Evolutionary conservation across 495 filamentous ascomycete genomes (phyloP).

Genomic region (Penicillium paradoxum): DNA sequence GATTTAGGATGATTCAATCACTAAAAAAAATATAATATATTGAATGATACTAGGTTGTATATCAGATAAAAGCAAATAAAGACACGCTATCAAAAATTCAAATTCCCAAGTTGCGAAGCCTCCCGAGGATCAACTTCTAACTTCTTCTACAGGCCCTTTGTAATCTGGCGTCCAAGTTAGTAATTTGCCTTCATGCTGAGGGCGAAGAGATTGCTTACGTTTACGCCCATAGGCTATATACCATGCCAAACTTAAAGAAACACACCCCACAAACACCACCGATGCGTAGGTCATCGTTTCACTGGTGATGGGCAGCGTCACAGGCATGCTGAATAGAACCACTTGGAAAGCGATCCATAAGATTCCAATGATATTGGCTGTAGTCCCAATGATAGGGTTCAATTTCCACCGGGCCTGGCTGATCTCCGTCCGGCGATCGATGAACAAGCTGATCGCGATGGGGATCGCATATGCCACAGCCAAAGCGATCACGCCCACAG

Average conservation of each 20-base stretch:
- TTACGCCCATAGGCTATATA: slow-evolving; percentile 55
- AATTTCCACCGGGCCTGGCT: slow-evolving; percentile 48
- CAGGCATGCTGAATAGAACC: slow-evolving; percentile 40
- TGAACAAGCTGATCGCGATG: slow-evolving; percentile 45
- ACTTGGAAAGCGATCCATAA: slow-evolving; percentile 34
- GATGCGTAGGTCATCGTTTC: slow-evolving; percentile 51
- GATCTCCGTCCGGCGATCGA: slow-evolving; percentile 37
- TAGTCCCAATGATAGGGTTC: slow-evolving; percentile 45
- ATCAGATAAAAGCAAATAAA: too few species aligned
- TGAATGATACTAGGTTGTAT: too few species aligned
- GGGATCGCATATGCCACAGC: slow-evolving; percentile 51
- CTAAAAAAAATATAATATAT: too few species aligned
- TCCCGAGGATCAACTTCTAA: background rate
- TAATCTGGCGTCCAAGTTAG: background rate
- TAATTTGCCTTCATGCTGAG: background rate
- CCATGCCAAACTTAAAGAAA: slow-evolving; percentile 49
- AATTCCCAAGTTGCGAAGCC: background rate
- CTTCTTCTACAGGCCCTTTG: background rate
- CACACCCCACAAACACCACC: slow-evolving; percentile 54
- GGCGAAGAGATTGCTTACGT: background rate
- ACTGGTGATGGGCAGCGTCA: slow-evolving; percentile 28
- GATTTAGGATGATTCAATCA: too few species aligned
- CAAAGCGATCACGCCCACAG: slow-evolving; percentile 52
- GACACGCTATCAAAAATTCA: background rate
- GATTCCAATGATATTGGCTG: slow-evolving; percentile 43